Evolutionary conservation across 1,284 basidiomycete genomes (phyloP).

Genomic region (Termitomyces sp.): DNA sequence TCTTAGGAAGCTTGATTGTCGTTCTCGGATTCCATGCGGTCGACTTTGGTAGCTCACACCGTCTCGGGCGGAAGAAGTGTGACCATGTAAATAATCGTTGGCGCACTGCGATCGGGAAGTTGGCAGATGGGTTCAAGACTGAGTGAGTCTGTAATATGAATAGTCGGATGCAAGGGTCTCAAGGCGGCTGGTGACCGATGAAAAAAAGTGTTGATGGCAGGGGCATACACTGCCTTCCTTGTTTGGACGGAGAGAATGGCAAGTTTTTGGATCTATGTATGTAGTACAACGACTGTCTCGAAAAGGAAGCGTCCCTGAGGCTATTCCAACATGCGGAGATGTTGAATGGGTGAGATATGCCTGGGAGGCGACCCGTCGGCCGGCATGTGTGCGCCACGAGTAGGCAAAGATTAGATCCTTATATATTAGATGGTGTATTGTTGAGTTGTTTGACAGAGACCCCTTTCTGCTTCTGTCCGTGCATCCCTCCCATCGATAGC

Average conservation of each 20-base stretch:
- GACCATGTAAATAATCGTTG: neutral
- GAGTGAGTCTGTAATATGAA: no score
- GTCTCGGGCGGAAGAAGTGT: neutral
- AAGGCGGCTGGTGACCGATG: neutral
- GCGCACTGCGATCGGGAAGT: neutral
- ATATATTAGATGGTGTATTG: constrained; percentile 12
- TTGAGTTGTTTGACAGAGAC: constrained; percentile 12
- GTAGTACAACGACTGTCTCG: neutral
- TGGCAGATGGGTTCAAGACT: neutral
- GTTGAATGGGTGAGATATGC: neutral
- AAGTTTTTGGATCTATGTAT: neutral
- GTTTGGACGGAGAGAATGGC: neutral
- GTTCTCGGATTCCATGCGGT: neutral
- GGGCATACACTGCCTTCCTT: neutral
- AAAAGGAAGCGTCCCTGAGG: constrained; percentile 6
- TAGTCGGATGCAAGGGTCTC: neutral
- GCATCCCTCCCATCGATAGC: constrained; percentile 6
- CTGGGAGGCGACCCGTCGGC: neutral
- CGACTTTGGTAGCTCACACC: neutral
- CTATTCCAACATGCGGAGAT: constrained; percentile 4
- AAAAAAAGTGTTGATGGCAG: neutral
- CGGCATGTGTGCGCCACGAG: constrained; percentile 15
- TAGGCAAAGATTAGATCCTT: neutral
- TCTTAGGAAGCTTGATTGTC: neutral
- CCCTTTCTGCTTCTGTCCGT: constrained; percentile 4